Evolutionary conservation across 345 rosid species (phyloP), one percentile per base, ranked within the genome.

Genomic region (Laguncularia racemosa): DNA sequence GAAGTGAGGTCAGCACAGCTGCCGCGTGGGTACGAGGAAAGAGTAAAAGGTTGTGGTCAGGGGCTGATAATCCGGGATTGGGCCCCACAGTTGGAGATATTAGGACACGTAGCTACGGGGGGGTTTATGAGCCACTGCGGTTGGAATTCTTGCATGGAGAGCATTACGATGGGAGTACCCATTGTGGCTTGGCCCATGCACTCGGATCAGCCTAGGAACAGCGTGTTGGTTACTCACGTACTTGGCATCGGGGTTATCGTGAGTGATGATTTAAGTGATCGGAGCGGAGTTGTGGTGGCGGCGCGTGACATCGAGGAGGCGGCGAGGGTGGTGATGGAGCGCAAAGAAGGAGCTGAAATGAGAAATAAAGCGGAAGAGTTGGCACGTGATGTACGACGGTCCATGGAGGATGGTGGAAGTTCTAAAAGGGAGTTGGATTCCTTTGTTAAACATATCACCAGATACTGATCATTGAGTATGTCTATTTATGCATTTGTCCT

Each of bases 91-190:
- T 58, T 81, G 1, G 84, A 81, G 60, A 81, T 84, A 40, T 60
- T 84, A 14, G 78, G 68, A 3, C 86, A 84, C 54, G 56, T 38
- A 0, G 64, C 81, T 17, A 70, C 67, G 0, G 83, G 90, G 1
- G 84, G 86, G 11, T 79, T 84, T 50, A 59, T 84, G 59, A 81
- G 82, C 65, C 86, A 84, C 19, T 84, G 90, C 40, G 90, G 86
- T 14, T 84, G 90, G 90, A 84, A 84, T 53, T 84, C 90, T 9
- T 76, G 86, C 69, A 68, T 84, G 84, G 86, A 84, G 56, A 84
- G 90, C 52, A 78, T 81, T 3, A 77, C 62, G 48, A 74, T 74
- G 86, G 90, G 84, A 33, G 84, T 81, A 4, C 90, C 90, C 0
- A 69, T 81, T 0, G 83, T 67, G 10, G 83, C 84, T 13, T 84